Evolutionary conservation across 768 basidiomycete species (phyloP).

Genomic region (Lactifluus rugatus): DNA sequence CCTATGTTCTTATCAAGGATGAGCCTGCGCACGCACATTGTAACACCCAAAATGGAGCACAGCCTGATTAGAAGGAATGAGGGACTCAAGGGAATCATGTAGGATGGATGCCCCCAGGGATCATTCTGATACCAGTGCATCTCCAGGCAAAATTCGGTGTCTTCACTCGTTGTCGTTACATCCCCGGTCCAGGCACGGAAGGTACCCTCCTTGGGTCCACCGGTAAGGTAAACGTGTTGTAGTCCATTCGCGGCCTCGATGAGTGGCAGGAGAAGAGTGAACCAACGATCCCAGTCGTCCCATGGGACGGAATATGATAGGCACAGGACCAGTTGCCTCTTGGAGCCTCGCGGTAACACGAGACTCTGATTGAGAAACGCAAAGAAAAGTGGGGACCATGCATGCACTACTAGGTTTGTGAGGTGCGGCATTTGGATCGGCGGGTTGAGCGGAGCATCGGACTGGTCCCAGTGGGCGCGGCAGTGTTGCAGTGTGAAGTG

Average conservation of each 20-base stretch:
- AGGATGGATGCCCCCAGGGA: too few relatives aligned
- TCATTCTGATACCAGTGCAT: slow-evolving; percentile 8
- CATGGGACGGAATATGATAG: not conserved
- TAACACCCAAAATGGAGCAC: not conserved
- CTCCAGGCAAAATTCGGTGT: not conserved
- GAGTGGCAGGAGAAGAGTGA: not conserved
- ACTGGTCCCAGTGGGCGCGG: not conserved
- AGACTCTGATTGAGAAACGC: slow-evolving; percentile 2
- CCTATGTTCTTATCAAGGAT: not conserved
- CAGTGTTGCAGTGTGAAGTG: slow-evolving; percentile 8
- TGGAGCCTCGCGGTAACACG: not conserved
- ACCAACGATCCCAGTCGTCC: slow-evolving; percentile 5
- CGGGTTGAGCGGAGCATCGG: not conserved
- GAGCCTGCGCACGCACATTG: not conserved
- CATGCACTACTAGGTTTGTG: not conserved
- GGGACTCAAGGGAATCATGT: not conserved
- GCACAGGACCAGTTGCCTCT: not conserved
- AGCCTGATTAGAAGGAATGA: not conserved
- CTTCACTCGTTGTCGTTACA: not conserved
- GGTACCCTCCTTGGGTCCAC: slow-evolving; percentile 4
- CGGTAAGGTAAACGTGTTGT: slow-evolving; percentile 2
- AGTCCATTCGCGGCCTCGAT: slow-evolving; percentile 3
- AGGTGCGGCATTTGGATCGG: slow-evolving; percentile 6
- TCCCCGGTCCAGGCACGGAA: slow-evolving; percentile 11
- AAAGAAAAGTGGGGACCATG: slow-evolving; percentile 3